phyloP scores from a whole-genome alignment of 1,139 yeast genomes.

The Hyphopichia burtonii region DNA sequence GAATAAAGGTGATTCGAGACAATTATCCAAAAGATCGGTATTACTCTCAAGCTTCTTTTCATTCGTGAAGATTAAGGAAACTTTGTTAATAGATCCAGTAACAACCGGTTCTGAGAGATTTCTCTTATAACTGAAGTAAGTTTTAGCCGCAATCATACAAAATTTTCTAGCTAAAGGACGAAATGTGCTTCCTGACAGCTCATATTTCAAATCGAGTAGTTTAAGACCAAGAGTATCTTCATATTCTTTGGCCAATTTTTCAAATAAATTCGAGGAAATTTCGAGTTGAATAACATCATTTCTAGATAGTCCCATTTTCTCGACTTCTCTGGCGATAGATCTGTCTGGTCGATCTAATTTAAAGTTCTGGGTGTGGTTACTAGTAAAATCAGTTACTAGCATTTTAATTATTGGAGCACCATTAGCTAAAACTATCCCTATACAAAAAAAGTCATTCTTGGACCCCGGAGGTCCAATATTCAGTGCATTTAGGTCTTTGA shows the following conservation, averaged over 20 bases:
- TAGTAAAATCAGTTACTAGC: conserved; percentile 1
- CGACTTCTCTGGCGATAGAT: background rate
- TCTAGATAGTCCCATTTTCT: background rate
- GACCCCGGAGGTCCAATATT: background rate
- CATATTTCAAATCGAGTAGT: background rate
- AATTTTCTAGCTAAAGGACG: background rate
- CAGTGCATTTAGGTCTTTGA: background rate
- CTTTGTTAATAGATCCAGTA: background rate
- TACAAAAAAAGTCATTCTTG: background rate
- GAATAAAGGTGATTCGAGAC: background rate
- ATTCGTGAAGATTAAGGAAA: background rate
- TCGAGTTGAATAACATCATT: background rate
- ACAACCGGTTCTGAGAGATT: background rate
- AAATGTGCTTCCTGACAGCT: background rate
- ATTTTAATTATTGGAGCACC: background rate
- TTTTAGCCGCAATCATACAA: background rate
- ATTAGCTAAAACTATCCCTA: background rate
- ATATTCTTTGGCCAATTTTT: background rate
- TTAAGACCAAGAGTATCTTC: background rate
- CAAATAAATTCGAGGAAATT: background rate
- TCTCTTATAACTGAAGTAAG: background rate
- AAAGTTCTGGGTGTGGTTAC: background rate
- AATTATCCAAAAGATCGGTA: background rate
- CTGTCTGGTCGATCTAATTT: background rate
- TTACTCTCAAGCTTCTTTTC: background rate